phyloP scores from a whole-genome alignment of 768 basidiomycete species.

The Suillus fuscotomentosus region DNA sequence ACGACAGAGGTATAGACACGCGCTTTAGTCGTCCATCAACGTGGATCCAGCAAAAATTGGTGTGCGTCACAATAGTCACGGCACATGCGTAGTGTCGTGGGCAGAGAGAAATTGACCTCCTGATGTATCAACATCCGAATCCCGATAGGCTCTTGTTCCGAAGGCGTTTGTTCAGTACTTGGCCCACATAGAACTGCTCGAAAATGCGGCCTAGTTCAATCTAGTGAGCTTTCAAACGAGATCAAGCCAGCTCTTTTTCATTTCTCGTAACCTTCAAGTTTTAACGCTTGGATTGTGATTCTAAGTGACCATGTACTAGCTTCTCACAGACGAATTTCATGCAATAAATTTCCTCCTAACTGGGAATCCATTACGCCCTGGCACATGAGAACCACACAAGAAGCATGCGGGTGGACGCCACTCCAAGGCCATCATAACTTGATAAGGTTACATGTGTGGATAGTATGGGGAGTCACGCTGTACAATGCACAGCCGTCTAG shows the following conservation, averaged over 20 bases:
- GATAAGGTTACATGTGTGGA: no score
- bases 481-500: neutral
- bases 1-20: neutral
- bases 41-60: no score
- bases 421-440: no score
- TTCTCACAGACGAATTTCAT: constrained; percentile 72
- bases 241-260: neutral
- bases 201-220: neutral
- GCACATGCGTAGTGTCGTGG: no score
- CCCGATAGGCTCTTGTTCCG: neutral
- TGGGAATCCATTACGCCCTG: no score
- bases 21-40: neutral
- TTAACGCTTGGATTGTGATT: constrained; percentile 69
- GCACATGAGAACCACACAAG: no score
- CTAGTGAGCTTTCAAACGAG: neutral
- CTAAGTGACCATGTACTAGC: constrained; percentile 62
- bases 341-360: constrained; percentile 29
- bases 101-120: no score
- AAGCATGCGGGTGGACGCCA: no score
- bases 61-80: no score
- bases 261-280: constrained; percentile 23
- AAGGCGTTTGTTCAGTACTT: neutral
- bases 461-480: no score
- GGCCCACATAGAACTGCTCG: neutral
- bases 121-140: neutral